Conservation (phyloP, 2,329 filamentous ascomycete genomes). For the Metarhizium guizhouense region DNA sequence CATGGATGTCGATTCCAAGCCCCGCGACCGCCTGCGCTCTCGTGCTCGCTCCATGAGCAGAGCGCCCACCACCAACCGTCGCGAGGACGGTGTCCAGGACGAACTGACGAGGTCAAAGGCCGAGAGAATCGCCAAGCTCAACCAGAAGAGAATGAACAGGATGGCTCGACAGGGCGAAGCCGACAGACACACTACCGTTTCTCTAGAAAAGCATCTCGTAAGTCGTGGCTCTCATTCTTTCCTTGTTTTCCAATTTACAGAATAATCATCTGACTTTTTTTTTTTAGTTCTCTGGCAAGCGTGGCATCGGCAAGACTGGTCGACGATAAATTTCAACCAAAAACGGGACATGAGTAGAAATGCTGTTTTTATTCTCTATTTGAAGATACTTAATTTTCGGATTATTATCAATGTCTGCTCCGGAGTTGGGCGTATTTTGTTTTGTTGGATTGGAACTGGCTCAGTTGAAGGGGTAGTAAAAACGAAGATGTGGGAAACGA, state of each 20-base stretch:
- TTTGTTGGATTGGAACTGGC: neutral
- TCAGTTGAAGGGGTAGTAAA: neutral
- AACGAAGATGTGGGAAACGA: neutral
- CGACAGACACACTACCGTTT: slow-evolving; percentile 77
- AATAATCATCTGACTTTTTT: slow-evolving; percentile 18
- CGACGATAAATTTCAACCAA: slow-evolving; percentile 45
- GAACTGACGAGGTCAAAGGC: slow-evolving; percentile 63
- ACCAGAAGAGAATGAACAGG: slow-evolving; percentile 97
- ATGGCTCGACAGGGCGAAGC: slow-evolving; percentile 96
- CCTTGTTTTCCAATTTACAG: slow-evolving; percentile 3
- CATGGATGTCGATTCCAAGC: slow-evolving; percentile 64
- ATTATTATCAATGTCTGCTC: slow-evolving; percentile 14
- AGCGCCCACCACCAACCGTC: slow-evolving; percentile 52
- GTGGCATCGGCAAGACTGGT: slow-evolving; percentile 82
- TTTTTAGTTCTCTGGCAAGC: slow-evolving; percentile 75
- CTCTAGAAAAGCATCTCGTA: slow-evolving; percentile 86
- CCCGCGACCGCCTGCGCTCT: slow-evolving; percentile 55
- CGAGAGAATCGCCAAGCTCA: slow-evolving; percentile 77
- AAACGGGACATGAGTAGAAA: neutral
- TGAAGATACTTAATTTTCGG: slow-evolving; percentile 13
- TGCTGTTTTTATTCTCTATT: neutral
- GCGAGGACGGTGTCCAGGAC: slow-evolving; percentile 68
- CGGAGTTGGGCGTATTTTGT: slow-evolving; percentile 20
- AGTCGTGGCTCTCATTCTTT: slow-evolving; percentile 25
- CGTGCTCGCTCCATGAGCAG: slow-evolving; percentile 70